These are phyloP conservation scores for Neurospora sp. DNA, from an alignment of 495 filamentous ascomycete genomes.

Conservation along the genomic window DNA sequence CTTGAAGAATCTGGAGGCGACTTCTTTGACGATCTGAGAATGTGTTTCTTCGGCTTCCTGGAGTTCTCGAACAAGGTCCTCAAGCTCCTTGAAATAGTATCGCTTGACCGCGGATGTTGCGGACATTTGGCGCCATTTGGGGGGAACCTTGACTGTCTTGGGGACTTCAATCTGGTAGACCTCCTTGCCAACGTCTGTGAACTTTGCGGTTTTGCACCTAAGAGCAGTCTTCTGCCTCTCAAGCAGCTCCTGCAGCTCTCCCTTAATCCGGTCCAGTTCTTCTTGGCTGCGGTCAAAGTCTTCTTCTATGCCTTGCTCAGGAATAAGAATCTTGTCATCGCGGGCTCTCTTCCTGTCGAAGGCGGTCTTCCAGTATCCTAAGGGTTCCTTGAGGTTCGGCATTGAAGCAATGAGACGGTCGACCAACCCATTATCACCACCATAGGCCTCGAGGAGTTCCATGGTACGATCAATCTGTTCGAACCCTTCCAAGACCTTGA, in stretches of 20 bases:
- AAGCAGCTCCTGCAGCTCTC: constrained; percentile 60
- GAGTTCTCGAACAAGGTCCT: constrained; percentile 67
- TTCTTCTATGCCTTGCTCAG: constrained; percentile 79
- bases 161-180: constrained; percentile 94
- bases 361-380: constrained; percentile 82
- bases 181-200: constrained; percentile 88
- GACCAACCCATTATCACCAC: constrained; percentile 67
- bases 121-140: constrained; percentile 92
- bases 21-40: constrained; percentile 81
- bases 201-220: constrained; percentile 58
- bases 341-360: constrained; percentile 80
- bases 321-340: constrained; percentile 63
- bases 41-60: constrained; percentile 95
- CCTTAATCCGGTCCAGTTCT: constrained; percentile 58
- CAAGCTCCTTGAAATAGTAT: constrained; percentile 84
- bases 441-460: constrained; percentile 60
- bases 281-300: constrained; percentile 88
- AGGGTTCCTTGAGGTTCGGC: constrained; percentile 66
- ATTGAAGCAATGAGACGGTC: constrained; percentile 72
- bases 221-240: constrained; percentile 60
- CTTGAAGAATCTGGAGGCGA: constrained; percentile 71
- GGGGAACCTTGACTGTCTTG: constrained; percentile 75
- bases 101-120: constrained; percentile 83
- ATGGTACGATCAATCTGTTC: constrained; percentile 94
- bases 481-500: constrained; percentile 90